Conservation (phyloP, 2,329 filamentous ascomycete genomes). For the Scleromitrula shiraiana region DNA sequence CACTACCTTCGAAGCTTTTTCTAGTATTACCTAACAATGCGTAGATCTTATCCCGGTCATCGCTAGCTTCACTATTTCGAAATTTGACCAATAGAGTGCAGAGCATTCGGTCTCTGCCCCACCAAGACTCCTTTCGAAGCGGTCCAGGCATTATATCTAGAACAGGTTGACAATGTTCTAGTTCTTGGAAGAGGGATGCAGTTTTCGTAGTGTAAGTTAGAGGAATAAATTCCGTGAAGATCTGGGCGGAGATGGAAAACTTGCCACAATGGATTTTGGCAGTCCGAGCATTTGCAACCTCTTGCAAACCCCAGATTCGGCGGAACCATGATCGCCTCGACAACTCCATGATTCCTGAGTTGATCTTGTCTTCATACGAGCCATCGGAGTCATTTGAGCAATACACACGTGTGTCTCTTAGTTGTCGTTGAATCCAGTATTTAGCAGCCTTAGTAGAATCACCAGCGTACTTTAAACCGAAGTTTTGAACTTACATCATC, state of each 20-base stretch:
- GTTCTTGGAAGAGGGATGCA: neutral
- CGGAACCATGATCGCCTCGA: neutral
- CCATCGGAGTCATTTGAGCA: no score
- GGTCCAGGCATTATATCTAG: conserved; percentile 13
- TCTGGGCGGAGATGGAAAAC: conserved; percentile 2
- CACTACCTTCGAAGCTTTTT: no score
- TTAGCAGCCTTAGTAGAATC: conserved; percentile 1
- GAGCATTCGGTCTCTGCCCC: conserved; percentile 1
- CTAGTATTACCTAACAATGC: conserved; percentile 10
- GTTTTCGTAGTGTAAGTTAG: no score
- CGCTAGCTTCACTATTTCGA: conserved; percentile 10
- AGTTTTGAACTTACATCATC: conserved; percentile 7
- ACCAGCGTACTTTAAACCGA: neutral
- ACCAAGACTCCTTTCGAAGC: conserved; percentile 8
- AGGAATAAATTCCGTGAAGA: conserved; percentile 8
- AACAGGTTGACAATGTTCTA: conserved; percentile 8
- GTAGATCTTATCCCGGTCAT: conserved; percentile 12
- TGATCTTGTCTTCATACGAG: neutral
- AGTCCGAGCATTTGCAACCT: neutral
- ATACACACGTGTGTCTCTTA: no score
- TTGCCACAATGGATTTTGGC: conserved; percentile 8
- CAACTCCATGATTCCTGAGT: neutral
- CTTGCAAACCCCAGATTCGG: conserved; percentile 3
- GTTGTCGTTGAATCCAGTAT: conserved; percentile 6
- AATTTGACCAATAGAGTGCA: conserved; percentile 10